These are phyloP conservation scores for Fagopyrum tataricum DNA, from an alignment of 148 eudicot genomes.

Conservation along the genomic window DNA sequence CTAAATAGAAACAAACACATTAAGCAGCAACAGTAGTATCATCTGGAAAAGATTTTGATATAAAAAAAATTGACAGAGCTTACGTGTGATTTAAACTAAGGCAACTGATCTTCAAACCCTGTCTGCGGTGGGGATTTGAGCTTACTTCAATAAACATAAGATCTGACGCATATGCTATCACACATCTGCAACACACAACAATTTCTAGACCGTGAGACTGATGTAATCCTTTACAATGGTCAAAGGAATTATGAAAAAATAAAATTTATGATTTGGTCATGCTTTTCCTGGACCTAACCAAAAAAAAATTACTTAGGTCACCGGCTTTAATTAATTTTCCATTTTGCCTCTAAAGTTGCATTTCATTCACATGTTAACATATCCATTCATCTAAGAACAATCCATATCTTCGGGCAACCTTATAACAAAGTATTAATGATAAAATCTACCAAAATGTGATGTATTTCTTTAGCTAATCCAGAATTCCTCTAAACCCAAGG, in stretches of 20 bases:
- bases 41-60: not conserved
- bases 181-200: slow-evolving; percentile 57
- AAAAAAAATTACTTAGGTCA: not conserved
- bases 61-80: slow-evolving; percentile 22
- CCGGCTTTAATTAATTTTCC: not conserved
- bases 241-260: not conserved
- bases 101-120: slow-evolving; percentile 44
- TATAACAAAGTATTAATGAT: not conserved
- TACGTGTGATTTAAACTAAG: slow-evolving; percentile 93
- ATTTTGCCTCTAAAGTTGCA: not conserved
- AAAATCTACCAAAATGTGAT: not conserved
- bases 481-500: not conserved
- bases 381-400: not conserved
- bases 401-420: not conserved
- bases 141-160: slow-evolving; percentile 66
- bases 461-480: not conserved
- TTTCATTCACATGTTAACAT: not conserved
- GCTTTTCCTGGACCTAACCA: not conserved
- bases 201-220: not conserved
- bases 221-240: not conserved
- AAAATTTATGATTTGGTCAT: not conserved
- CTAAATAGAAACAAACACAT: not conserved
- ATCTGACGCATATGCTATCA: slow-evolving; percentile 84
- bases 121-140: slow-evolving; percentile 77
- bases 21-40: not conserved